Conservation (phyloP, 2,329 filamentous ascomycete genomes). For the Verticillium alfalfae region DNA sequence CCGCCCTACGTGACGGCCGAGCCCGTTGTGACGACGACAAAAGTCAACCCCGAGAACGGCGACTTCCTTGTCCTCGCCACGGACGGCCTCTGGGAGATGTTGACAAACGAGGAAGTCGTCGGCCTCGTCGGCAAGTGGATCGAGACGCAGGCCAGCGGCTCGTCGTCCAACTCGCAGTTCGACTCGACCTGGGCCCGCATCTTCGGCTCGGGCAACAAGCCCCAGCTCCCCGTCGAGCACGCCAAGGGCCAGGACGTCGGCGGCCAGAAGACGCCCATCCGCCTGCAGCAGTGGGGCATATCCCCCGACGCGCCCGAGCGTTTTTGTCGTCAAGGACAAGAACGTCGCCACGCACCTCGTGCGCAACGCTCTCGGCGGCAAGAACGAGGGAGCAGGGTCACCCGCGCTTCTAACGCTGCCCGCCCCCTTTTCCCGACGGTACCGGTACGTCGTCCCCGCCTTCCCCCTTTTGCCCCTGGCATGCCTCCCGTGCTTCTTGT, state of each 20-base stretch:
- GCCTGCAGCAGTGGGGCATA: slow-evolving; percentile 86
- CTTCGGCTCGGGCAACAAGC: slow-evolving; percentile 47
- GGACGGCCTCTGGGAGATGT: slow-evolving; percentile 97
- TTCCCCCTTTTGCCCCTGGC: background rate
- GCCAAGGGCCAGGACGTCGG: slow-evolving; percentile 39
- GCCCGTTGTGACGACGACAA: slow-evolving; percentile 87
- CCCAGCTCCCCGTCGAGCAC: slow-evolving; percentile 71
- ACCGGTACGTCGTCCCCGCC: slow-evolving; percentile 53
- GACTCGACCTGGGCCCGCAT: slow-evolving; percentile 63
- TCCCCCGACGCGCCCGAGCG: slow-evolving; percentile 66
- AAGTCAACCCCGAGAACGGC: slow-evolving; percentile 80
- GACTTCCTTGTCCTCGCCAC: slow-evolving; percentile 97
- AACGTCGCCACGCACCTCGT: slow-evolving; percentile 95
- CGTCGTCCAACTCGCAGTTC: slow-evolving; percentile 56
- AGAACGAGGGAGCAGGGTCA: slow-evolving; percentile 86
- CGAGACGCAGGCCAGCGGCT: slow-evolving; percentile 60
- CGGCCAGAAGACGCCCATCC: slow-evolving; percentile 82
- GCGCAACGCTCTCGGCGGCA: slow-evolving; percentile 88
- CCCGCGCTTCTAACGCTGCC: slow-evolving; percentile 86
- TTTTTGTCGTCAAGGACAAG: slow-evolving; percentile 94
- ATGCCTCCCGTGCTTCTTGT: background rate
- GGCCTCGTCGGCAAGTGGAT: slow-evolving; percentile 96
- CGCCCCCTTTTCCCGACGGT: slow-evolving; percentile 84
- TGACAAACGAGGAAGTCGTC: slow-evolving; percentile 96
- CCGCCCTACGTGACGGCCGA: slow-evolving; percentile 97